Evolutionary conservation across 805 yeast species (phyloP).

Genomic region (Yamadazyma sp.): DNA sequence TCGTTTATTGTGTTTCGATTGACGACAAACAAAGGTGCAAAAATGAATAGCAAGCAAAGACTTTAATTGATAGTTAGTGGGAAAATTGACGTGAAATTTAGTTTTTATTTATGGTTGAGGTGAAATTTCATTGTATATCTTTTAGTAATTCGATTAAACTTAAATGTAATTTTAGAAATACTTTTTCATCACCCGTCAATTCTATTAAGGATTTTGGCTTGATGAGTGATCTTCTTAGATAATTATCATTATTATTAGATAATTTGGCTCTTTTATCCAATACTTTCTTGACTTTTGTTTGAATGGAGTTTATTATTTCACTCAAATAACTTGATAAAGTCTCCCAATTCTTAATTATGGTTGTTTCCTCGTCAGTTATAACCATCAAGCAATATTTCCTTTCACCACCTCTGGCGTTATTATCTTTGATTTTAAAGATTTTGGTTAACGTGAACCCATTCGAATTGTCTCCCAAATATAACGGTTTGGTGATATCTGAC

Average conservation of each 20-base stretch:
- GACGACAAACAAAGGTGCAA: neutral
- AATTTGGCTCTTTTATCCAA: slow-evolving; percentile 7
- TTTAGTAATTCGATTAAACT: slow-evolving; percentile 58
- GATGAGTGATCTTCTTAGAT: slow-evolving; percentile 54
- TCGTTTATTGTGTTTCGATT: neutral
- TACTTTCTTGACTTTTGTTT: slow-evolving; percentile 15
- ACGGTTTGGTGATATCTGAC: slow-evolving; percentile 55
- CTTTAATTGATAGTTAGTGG: too few relatives aligned
- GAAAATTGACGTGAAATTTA: too few relatives aligned
- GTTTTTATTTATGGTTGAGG: too few relatives aligned
- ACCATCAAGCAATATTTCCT: slow-evolving; percentile 62
- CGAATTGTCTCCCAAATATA: slow-evolving; percentile 59
- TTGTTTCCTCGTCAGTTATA: slow-evolving; percentile 52
- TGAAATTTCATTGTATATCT: slow-evolving; percentile 5
- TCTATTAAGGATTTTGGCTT: slow-evolving; percentile 55
- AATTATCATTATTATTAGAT: slow-evolving; percentile 43
- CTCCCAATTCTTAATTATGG: slow-evolving; percentile 54
- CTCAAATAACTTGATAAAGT: slow-evolving; percentile 36
- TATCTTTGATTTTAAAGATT: slow-evolving; percentile 60
- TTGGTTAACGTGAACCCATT: slow-evolving; percentile 60
- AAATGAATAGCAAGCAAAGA: too few relatives aligned
- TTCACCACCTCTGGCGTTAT: slow-evolving; percentile 71
- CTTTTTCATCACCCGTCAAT: slow-evolving; percentile 49
- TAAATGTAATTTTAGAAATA: slow-evolving; percentile 57
- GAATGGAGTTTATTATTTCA: slow-evolving; percentile 31